Base-by-base conservation (phyloP, 192 early-diverging fungal genomes). In the Cladochytrium replicatum region DNA sequence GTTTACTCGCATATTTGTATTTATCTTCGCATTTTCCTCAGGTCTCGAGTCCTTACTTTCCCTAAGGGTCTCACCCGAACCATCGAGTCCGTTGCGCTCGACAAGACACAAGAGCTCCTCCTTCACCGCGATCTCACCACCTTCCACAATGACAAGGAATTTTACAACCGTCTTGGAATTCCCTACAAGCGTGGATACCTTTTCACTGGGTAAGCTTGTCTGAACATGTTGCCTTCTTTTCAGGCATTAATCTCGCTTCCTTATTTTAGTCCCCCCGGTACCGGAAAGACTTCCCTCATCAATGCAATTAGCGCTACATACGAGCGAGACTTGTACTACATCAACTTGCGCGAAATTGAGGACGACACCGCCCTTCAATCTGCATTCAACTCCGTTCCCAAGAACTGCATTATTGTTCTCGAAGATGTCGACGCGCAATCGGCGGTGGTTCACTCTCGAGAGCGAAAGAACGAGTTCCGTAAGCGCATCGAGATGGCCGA, bases 121-220 rank as follows among this genome's bases (percentile, higher is more conserved):
- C 29, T 82, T 4, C 44, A 44, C 26, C 44, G 56, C 15, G 78
- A 81, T 47, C 48, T 82, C 7, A 51, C 63, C 27, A 64, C 72
- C 0, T 82, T 82, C 50, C 39, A 53, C 32, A 55, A 58, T 25
- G 71, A 77, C 52, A 61, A 69, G 48, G 60, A 64, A 1, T 82
- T 82, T 48, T 82, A 82, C 58, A 50, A 51, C 28, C 56, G 75
- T 2, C 75, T 81, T 44, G 79, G 79, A 5, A 66, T 81, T 9
- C 75, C 79, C 15, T 82, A 79, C 65, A 58, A 73, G 22, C 64
- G 74, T 24, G 78, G 78, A 9, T 67, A 67, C 49, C 57, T 67
- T 45, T 63, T 67, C 25, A 45, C 45, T 13, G 65, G 26, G 21
- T 15, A n/a, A n/a, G n/a, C n/a, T n/a, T n/a, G n/a, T n/a, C n/a